Percentiles rank a stretch among this genome's conserved stretches.
Evolutionary conservation across 192 early-diverging fungal species (phyloP).

Genomic region (Chytriomyces sp.): DNA sequence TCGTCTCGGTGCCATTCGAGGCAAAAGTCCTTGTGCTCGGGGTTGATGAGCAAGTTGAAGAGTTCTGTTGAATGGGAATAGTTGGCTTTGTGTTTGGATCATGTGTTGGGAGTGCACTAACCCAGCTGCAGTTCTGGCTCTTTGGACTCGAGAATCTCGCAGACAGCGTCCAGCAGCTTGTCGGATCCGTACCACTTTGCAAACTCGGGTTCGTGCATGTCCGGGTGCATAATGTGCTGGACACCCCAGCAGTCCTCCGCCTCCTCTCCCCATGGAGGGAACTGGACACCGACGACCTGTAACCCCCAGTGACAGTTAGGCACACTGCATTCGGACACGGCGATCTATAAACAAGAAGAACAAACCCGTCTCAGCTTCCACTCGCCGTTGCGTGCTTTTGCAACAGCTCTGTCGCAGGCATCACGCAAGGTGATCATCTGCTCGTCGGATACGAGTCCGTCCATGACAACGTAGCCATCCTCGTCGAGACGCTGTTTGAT

Average conservation of each 20-base stretch:
- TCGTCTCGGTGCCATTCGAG: conserved; percentile 57
- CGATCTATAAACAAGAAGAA: neutral
- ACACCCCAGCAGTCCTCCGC: conserved; percentile 56
- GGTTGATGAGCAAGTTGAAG: conserved; percentile 58
- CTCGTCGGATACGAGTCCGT: conserved; percentile 46
- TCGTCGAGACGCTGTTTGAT: conserved; percentile 34
- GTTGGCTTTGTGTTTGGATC: neutral
- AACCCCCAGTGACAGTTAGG: neutral
- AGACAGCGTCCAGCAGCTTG: conserved; percentile 44
- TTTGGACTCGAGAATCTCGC: conserved; percentile 45
- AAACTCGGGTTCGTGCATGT: conserved; percentile 51
- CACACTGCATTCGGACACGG: neutral
- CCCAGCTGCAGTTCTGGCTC: conserved; percentile 48
- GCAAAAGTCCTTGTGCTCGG: conserved; percentile 50
- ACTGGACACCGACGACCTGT: conserved; percentile 54
- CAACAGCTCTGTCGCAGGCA: conserved; percentile 47
- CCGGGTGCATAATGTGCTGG: conserved; percentile 55
- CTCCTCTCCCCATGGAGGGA: conserved; percentile 55
- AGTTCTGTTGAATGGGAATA: conserved; percentile 38
- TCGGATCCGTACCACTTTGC: conserved; percentile 54
- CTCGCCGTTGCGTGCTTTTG: conserved; percentile 46
- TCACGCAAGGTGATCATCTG: conserved; percentile 40
- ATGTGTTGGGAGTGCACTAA: conserved; percentile 8
- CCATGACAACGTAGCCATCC: conserved; percentile 55
- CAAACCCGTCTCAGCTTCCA: conserved; percentile 46